These are phyloP conservation scores for Penicillium sp. DNA, from an alignment of 2,329 filamentous ascomycete genomes.

Conservation along the genomic window DNA sequence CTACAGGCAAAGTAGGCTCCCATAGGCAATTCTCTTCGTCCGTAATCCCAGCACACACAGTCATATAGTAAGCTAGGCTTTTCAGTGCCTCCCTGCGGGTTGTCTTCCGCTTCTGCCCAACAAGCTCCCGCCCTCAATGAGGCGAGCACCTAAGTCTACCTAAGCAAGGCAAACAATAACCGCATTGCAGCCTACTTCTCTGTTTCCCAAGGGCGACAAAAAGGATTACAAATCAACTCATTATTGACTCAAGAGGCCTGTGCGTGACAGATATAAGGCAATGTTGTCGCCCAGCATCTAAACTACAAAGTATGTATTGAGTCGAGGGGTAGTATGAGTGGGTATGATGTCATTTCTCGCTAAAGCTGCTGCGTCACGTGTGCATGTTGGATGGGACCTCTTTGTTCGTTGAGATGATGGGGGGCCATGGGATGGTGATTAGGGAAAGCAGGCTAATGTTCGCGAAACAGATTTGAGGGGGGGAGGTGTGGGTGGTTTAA, in stretches of 20 bases:
- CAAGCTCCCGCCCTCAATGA: background rate
- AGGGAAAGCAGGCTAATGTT: too few relatives aligned
- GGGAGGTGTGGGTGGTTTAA: too few relatives aligned
- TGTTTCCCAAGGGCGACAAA: background rate
- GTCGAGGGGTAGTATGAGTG: background rate
- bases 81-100: too few relatives aligned
- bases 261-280: background rate
- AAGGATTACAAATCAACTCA: background rate
- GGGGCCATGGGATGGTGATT: background rate
- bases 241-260: background rate
- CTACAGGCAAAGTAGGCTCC: background rate
- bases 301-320: background rate
- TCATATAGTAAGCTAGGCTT: background rate
- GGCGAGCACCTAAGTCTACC: background rate
- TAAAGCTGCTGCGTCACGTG: background rate
- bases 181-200: background rate
- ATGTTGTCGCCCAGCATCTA: background rate
- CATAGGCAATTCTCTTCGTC: background rate
- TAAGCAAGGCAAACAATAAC: background rate
- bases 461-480: too few relatives aligned
- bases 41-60: background rate
- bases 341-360: conserved; percentile 2
- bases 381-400: background rate
- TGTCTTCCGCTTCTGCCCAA: background rate
- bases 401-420: background rate